A percentile compares a stretch with the other conserved stretches of the same genome.
These are phyloP conservation scores for Arabidopsis arenosa DNA, from an alignment of 345 rosid genomes.

Conservation along the genomic window DNA sequence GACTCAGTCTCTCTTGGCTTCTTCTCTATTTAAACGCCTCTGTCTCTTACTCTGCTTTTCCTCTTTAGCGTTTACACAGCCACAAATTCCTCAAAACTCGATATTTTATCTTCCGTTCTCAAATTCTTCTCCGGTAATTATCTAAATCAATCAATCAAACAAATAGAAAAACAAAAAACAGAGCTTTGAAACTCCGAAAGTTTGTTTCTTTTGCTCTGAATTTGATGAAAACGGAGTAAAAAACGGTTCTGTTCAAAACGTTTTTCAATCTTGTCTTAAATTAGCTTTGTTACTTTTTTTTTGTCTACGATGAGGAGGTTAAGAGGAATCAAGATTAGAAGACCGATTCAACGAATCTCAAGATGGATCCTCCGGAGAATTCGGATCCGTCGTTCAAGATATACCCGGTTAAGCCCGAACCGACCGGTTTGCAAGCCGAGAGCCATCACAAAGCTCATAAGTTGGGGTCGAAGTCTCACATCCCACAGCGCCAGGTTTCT, in stretches of 20 bases:
- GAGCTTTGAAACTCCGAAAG: conserved; percentile 25
- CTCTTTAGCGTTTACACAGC: conserved; percentile 34
- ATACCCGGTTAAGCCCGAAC: conserved; percentile 30
- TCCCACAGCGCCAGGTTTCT: conserved; percentile 58
- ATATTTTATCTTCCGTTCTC: background rate
- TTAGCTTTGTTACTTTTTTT: background rate
- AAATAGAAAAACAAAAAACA: background rate
- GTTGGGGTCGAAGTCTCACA: conserved; percentile 68
- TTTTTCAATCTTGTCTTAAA: background rate
- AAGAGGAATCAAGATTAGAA: conserved; percentile 65
- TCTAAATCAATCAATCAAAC: background rate
- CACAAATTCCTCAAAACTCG: conserved; percentile 21
- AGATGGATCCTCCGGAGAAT: conserved; percentile 53
- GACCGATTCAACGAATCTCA: conserved; percentile 56
- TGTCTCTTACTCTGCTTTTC: conserved; percentile 31
- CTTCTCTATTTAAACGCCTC: conserved; percentile 41
- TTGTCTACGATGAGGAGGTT: conserved; percentile 34
- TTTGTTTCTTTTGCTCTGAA: background rate
- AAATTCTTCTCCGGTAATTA: background rate
- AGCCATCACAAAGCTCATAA: conserved; percentile 57
- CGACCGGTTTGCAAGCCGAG: conserved; percentile 40
- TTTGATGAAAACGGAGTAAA: conserved; percentile 13
- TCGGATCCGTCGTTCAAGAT: conserved; percentile 25
- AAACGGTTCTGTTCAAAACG: background rate
- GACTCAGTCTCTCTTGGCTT: conserved; percentile 34